Conservation (phyloP, 2,329 filamentous ascomycete genomes). For the Aureobasidium sp. region DNA sequence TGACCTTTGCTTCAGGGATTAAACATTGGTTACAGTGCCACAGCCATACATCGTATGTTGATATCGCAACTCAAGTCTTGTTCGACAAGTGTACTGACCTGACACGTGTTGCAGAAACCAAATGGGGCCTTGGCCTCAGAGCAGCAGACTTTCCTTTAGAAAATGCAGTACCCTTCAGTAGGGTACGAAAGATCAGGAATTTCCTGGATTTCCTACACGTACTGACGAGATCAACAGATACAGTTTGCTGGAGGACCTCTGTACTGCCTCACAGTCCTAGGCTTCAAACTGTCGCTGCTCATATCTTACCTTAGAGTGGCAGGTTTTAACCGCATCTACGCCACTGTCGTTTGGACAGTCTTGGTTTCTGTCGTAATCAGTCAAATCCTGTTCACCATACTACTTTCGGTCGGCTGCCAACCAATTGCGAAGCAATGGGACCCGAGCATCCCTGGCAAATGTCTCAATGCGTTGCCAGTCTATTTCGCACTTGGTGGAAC, state of each 20-base stretch:
- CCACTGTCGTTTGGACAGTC: not conserved
- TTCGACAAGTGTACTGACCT: too few species aligned
- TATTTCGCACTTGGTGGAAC: not conserved
- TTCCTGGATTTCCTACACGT: not conserved
- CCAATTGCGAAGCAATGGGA: not conserved
- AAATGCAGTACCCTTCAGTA: not conserved
- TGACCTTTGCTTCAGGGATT: not conserved
- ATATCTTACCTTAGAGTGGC: not conserved
- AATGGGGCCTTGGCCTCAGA: not conserved
- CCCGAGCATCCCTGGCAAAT: not conserved
- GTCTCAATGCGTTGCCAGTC: not conserved
- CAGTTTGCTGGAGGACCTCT: not conserved
- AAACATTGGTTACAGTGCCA: not conserved
- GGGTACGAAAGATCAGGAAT: not conserved
- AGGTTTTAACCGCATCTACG: not conserved
- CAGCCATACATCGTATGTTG: not conserved
- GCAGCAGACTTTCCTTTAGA: not conserved
- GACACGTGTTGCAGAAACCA: not conserved
- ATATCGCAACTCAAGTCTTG: not conserved
- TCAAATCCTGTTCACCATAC: not conserved
- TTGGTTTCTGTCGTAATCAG: not conserved
- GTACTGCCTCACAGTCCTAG: not conserved
- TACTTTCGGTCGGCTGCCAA: not conserved
- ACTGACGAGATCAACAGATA: not conserved
- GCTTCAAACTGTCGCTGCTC: not conserved